Conservation (phyloP, 768 basidiomycete species). For the Rickenella mellea region DNA sequence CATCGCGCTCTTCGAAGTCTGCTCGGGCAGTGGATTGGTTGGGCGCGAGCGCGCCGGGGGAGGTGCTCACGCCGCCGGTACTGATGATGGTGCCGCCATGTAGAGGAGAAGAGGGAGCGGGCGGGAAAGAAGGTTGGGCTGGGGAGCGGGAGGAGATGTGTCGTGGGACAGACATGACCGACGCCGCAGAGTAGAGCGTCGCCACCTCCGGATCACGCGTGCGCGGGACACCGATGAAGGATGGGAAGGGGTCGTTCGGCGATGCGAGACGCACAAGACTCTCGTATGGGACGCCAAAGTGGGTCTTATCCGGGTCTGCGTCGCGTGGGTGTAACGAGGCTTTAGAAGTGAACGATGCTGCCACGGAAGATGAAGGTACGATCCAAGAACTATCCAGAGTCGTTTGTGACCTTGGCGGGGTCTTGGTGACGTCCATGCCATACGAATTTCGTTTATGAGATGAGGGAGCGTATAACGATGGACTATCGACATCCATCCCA, state of each 20-base stretch:
- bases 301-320: slow-evolving; percentile 21
- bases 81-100: background rate
- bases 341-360: slow-evolving; percentile 16
- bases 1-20: slow-evolving; percentile 63
- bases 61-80: background rate
- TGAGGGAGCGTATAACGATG: background rate
- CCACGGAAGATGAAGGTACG: slow-evolving; percentile 6
- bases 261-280: slow-evolving; percentile 62
- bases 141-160: slow-evolving; percentile 4
- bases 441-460: slow-evolving; percentile 7
- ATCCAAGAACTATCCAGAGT: background rate
- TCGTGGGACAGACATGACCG: slow-evolving; percentile 58
- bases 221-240: slow-evolving; percentile 31
- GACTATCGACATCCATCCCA: slow-evolving; percentile 3
- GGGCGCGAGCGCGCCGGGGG: background rate
- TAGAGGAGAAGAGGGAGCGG: background rate
- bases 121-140: slow-evolving; percentile 1
- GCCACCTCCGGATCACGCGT: slow-evolving; percentile 70
- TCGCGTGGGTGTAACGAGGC: slow-evolving; percentile 7
- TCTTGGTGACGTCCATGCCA: too few species aligned
- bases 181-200: slow-evolving; percentile 81
- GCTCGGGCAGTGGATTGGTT: slow-evolving; percentile 27
- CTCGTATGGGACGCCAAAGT: slow-evolving; percentile 61
- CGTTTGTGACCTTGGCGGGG: background rate
- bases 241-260: slow-evolving; percentile 30